A percentile compares a stretch with the other conserved stretches of the same genome.
phyloP scores from a whole-genome alignment of 2,329 filamentous ascomycete species.

The Colletotrichum filicis region DNA sequence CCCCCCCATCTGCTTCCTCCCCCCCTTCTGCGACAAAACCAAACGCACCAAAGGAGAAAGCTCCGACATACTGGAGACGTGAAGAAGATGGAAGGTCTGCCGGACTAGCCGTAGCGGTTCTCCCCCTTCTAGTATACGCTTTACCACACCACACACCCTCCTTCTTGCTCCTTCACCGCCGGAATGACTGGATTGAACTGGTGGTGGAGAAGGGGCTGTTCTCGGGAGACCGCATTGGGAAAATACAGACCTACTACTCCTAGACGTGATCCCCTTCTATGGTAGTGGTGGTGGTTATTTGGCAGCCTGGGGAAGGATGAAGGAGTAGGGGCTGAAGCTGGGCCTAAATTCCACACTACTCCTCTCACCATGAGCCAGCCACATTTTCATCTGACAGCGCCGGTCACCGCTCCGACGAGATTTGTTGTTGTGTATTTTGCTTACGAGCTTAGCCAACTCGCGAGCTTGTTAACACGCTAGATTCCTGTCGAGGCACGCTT shows the following conservation, averaged over 20 bases:
- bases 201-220: background rate
- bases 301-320: background rate
- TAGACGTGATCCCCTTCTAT: too few relatives aligned
- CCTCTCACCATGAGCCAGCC: background rate
- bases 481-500: background rate
- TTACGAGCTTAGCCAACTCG: background rate
- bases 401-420: background rate
- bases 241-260: background rate
- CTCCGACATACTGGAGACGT: constrained; percentile 2
- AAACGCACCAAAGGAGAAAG: background rate
- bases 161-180: background rate
- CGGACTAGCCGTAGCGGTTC: background rate
- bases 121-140: background rate
- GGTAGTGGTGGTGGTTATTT: background rate
- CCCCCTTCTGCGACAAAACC: background rate
- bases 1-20: background rate
- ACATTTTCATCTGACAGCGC: background rate
- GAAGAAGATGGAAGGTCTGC: background rate
- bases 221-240: constrained; percentile 28
- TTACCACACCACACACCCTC: background rate
- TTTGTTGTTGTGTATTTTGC: background rate
- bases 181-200: background rate
- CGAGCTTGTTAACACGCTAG: background rate
- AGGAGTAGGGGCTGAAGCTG: background rate
- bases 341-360: background rate